phyloP scores from a whole-genome alignment of 345 rosid species.

The Luvunga scandens region DNA sequence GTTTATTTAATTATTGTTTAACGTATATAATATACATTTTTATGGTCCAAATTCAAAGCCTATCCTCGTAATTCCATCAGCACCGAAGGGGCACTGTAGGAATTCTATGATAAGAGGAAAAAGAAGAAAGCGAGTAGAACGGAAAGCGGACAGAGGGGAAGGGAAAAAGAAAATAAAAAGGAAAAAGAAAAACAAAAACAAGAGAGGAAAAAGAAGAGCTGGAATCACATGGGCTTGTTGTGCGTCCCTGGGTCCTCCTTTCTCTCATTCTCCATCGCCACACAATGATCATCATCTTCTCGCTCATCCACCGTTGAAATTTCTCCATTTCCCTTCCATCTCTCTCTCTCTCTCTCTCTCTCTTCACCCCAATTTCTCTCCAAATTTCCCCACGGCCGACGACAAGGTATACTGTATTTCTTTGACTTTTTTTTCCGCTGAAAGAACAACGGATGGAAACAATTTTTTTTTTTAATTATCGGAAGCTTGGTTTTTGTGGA shows the following conservation, averaged over 20 bases:
- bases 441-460: not conserved
- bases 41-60: constrained; percentile 1
- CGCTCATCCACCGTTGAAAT: constrained; percentile 18
- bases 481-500: not conserved
- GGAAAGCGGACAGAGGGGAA: constrained; percentile 31
- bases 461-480: not conserved
- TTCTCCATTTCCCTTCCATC: constrained; percentile 13
- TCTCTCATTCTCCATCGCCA: constrained; percentile 10
- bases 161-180: constrained; percentile 7
- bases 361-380: not conserved
- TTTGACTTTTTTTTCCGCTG: not conserved
- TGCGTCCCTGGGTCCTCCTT: constrained; percentile 26
- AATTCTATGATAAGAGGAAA: not conserved
- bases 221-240: constrained; percentile 56
- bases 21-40: too few species aligned
- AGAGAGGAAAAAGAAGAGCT: constrained; percentile 20
- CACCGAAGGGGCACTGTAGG: not conserved
- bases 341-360: not conserved
- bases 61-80: not conserved
- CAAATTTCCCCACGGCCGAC: constrained; percentile 54
- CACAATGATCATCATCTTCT: constrained; percentile 28
- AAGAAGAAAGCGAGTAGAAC: constrained; percentile 30
- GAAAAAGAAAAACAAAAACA: not conserved
- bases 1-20: not conserved
- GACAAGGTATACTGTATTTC: constrained; percentile 46